Conservation (phyloP, 257 asterid species). For the Rhazya stricta region DNA sequence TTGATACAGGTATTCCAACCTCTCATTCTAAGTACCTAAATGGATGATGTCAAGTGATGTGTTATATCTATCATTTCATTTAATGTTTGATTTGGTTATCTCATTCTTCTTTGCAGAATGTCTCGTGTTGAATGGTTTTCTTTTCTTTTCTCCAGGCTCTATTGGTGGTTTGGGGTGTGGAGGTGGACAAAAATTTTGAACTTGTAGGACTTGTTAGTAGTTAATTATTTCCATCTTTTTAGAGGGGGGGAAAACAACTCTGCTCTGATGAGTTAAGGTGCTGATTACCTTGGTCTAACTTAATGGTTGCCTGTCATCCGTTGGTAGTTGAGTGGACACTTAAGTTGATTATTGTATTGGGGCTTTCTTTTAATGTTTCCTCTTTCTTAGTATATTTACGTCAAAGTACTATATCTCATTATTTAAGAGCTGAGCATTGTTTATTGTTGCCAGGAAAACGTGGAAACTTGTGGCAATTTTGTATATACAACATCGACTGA, state of each 20-base stretch:
- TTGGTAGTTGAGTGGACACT: background rate
- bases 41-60: background rate
- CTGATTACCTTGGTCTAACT: background rate
- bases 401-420: background rate
- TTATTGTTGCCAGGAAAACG: conserved; percentile 40
- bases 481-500: conserved; percentile 28
- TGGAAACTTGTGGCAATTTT: conserved; percentile 32
- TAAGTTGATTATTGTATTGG: background rate
- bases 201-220: background rate
- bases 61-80: background rate
- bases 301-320: background rate
- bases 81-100: conserved; percentile 8
- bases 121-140: background rate
- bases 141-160: background rate
- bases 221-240: background rate
- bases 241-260: background rate
- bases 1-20: conserved; percentile 48
- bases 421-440: background rate
- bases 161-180: background rate
- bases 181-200: background rate
- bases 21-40: conserved; percentile 8
- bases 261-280: background rate
- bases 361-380: background rate
- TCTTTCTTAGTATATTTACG: background rate
- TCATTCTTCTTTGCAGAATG: background rate